These are phyloP conservation scores for Neoboletus magnificus DNA, from an alignment of 768 basidiomycete genomes.

Conservation along the genomic window DNA sequence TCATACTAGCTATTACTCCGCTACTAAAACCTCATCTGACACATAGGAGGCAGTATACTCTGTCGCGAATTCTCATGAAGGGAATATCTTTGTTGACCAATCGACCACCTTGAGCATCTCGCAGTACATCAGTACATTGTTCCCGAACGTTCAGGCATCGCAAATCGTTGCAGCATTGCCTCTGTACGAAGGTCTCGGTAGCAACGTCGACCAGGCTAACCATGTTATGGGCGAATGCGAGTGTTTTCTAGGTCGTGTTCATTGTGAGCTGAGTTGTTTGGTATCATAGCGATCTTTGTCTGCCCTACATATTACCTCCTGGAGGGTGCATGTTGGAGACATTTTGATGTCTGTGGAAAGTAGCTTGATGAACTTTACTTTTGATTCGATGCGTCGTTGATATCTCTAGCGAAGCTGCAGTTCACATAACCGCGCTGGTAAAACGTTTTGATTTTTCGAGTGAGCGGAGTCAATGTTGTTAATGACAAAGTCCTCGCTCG, in stretches of 20 bases:
- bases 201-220: background rate
- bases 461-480: too few relatives aligned
- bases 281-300: conserved; percentile 1
- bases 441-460: too few relatives aligned
- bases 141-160: background rate
- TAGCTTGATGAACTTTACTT: background rate
- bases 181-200: background rate
- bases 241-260: background rate
- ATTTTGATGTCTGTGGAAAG: background rate
- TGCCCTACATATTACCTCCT: conserved; percentile 7
- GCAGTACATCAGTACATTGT: conserved; percentile 1
- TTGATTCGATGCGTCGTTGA: background rate
- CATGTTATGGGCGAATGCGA: conserved; percentile 1
- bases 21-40: background rate
- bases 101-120: background rate
- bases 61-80: conserved; percentile 4
- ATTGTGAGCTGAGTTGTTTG: background rate
- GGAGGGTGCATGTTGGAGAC: background rate
- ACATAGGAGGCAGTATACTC: conserved; percentile 2
- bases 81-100: background rate
- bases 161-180: background rate
- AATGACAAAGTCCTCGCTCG: too few relatives aligned
- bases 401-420: background rate
- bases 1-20: background rate
- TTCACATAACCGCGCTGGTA: too few relatives aligned